Base-by-base conservation (phyloP, 164 flowering plant genomes). In the Warburgia ugandensis region DNA sequence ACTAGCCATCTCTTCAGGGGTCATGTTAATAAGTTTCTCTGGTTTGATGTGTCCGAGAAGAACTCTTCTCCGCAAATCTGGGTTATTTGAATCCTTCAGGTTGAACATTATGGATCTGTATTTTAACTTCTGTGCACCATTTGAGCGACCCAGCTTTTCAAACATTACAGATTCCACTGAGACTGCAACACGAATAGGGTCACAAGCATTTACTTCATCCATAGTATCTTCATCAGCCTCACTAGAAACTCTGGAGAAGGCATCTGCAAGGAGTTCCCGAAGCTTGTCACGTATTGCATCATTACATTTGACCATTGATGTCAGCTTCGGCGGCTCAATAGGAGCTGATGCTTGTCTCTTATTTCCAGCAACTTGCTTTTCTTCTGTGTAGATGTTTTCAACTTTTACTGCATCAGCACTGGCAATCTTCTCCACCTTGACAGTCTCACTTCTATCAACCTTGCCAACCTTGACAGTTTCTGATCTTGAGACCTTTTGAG, bases 61-160 rank as follows among this genome's bases (percentile, higher is more conserved):
- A 19, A 92, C 83, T 65, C 65, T 88, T 55, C 97, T 81, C 49
- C 95, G 64, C 35, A 92, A 73, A 62, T 92, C 97, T 3, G 95
- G 95, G 68, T 88, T 92, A 1, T 86, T 86, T 8, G 70, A 44
- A 41, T 92, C 99, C 70, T 74, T 80, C 13, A 92, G 64, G 56
- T 92, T 92, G 68, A 86, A 92, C 81, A 92, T 69, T 48, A 92
- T 59, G 14, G 95, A 86, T 53, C 99, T 72, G 56, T 88, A 92
- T 57, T 86, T 88, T 20, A 53, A 45, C 66, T 84, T 88, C 44
- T 86, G 89, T 10, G 84, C 35, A 10, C 94, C 95, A 55, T 52
- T 82, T 9, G 85, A 76, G 21, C 73, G 70, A 3, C 97, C 99
- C 76, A 78, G 64, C 47, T 75, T 84, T 40, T 84, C 87, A 68